These are phyloP conservation scores for Xylaria venustula DNA, from an alignment of 495 filamentous ascomycete species.

Conservation along the genomic window DNA sequence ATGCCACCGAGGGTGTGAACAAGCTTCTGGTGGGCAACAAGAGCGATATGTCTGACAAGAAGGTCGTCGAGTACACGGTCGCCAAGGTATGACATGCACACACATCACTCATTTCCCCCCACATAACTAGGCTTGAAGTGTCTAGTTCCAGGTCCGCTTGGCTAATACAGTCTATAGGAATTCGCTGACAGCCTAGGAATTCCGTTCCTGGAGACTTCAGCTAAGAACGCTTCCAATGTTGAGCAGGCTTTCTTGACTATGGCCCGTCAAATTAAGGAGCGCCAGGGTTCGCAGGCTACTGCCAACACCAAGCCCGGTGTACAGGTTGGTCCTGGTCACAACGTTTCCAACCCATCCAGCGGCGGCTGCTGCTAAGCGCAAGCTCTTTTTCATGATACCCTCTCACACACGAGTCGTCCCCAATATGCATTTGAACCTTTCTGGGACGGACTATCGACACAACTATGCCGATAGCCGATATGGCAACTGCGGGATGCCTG, in stretches of 20 bases:
- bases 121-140: background rate
- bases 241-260: constrained; percentile 99
- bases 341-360: constrained; percentile 86
- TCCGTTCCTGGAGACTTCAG: constrained; percentile 98
- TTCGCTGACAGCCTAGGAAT: constrained; percentile 99
- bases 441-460: constrained; percentile 87
- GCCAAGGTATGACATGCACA: constrained; percentile 71
- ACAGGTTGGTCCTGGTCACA: constrained; percentile 89
- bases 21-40: constrained; percentile 99
- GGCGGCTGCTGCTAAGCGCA: constrained; percentile 85
- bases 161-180: constrained; percentile 59
- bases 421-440: constrained; percentile 60
- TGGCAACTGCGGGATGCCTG: constrained; percentile 58
- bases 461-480: constrained; percentile 85
- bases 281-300: constrained; percentile 91
- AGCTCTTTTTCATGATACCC: constrained; percentile 31
- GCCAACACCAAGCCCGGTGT: constrained; percentile 99
- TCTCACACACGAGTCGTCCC: constrained; percentile 23
- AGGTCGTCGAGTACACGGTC: constrained; percentile 98
- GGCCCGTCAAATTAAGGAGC: constrained; percentile 99
- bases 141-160: background rate
- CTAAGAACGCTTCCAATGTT: constrained; percentile 98
- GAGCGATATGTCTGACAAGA: constrained; percentile 99
- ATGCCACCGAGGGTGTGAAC: constrained; percentile 98
- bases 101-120: background rate